Evolutionary conservation across 1,284 basidiomycete genomes (phyloP).

Genomic region (Phylloboletellus chloephorus): DNA sequence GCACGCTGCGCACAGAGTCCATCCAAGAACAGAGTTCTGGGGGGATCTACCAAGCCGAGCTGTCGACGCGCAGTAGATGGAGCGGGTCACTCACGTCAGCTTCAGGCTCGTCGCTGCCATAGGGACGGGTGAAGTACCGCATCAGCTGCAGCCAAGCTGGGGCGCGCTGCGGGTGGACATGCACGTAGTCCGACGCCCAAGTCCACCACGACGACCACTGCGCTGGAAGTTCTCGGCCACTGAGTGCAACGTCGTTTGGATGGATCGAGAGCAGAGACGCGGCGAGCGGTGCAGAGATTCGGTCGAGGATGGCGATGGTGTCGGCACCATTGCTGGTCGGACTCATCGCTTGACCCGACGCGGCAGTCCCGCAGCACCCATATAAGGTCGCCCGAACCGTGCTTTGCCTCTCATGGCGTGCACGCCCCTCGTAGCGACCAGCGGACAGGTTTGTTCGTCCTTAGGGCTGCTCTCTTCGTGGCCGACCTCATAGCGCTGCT

Average conservation of each 20-base stretch:
- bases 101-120: slow-evolving; percentile 5
- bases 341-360: too few species aligned
- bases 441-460: neutral
- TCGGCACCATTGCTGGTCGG: neutral
- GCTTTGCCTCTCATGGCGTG: too few species aligned
- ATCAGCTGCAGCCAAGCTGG: slow-evolving; percentile 28
- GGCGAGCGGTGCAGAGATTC: slow-evolving; percentile 17
- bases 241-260: slow-evolving; percentile 25
- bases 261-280: slow-evolving; percentile 25
- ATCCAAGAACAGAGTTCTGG: slow-evolving; percentile 21
- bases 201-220: slow-evolving; percentile 29
- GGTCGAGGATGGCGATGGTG: slow-evolving; percentile 15
- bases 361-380: too few species aligned
- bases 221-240: slow-evolving; percentile 9
- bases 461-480: slow-evolving; percentile 24
- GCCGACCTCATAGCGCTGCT: slow-evolving; percentile 33
- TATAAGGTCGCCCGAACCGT: too few species aligned
- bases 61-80: neutral
- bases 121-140: slow-evolving; percentile 21
- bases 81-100: slow-evolving; percentile 16
- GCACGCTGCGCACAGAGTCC: slow-evolving; percentile 25
- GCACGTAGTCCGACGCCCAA: slow-evolving; percentile 21
- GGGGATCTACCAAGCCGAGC: slow-evolving; percentile 22
- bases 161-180: neutral
- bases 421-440: neutral